Percentiles rank a stretch among this genome's conserved stretches.
Conservation (phyloP, 2,329 filamentous ascomycete species). For the Iodosphaeria phyllophila region DNA sequence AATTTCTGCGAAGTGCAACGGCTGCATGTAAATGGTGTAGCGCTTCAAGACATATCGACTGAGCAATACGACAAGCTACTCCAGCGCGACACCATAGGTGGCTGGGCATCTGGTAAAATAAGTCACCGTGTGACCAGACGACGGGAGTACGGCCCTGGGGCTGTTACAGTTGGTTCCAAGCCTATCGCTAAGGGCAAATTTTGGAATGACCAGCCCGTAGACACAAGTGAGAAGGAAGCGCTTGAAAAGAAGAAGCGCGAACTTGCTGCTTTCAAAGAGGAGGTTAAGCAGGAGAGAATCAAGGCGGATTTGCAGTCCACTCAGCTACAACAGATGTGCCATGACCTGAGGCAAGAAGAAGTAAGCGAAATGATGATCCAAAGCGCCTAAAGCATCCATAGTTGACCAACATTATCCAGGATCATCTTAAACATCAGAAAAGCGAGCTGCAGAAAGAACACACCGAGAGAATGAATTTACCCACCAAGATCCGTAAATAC, state of each 20-base stretch:
- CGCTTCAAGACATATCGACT: conserved; percentile 41
- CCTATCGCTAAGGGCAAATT: conserved; percentile 39
- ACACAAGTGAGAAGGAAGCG: conserved; percentile 42
- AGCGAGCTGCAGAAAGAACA: conserved; percentile 44
- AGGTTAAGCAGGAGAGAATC: too few species aligned
- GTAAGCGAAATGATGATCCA: too few species aligned
- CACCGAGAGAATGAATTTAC: conserved; percentile 46
- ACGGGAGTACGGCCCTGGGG: conserved; percentile 60
- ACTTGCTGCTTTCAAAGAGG: too few species aligned
- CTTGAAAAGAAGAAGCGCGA: too few species aligned
- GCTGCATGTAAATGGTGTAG: conserved; percentile 51
- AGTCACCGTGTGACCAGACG: conserved; percentile 49
- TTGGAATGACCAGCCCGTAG: conserved; percentile 66
- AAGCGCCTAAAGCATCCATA: too few species aligned
- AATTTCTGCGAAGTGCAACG: conserved; percentile 66
- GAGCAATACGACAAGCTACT: conserved; percentile 50
- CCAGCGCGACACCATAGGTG: conserved; percentile 34
- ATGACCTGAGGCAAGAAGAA: too few species aligned
- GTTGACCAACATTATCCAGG: conserved; percentile 17
- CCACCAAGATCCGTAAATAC: conserved; percentile 47
- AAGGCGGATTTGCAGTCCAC: too few species aligned
- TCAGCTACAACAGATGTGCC: too few species aligned
- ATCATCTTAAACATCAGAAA: conserved; percentile 41
- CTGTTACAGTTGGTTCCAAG: conserved; percentile 49
- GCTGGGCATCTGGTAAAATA: conserved; percentile 51